Base-by-base conservation (phyloP, 257 asterid species). In the Thymus mandschuricus region DNA sequence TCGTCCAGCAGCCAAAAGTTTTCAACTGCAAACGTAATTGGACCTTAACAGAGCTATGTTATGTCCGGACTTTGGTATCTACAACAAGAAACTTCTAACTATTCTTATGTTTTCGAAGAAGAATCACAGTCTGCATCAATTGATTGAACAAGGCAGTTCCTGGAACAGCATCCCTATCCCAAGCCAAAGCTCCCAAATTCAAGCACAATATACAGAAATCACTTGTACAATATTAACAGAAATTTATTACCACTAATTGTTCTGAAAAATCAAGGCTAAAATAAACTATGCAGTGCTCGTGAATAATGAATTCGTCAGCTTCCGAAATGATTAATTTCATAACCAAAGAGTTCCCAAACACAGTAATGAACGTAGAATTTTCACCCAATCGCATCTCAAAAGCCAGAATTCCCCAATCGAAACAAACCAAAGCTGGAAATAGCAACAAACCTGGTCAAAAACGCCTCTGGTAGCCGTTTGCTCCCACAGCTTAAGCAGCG, bases 391-490 rank as follows among this genome's bases (percentile, higher is more conserved):
- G 21, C 15, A 62, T 21, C 3, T 29, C 35, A 30, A 57, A 64
- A 56, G 1, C 2, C 56, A 67, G 21, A 62, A 68, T 33, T 29
- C 27, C 58, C 63, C 51, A 34, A 72, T 12, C 57, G 15, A 55
- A 38, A 67, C 56, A 46, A 50, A 60, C 28, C 10, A 44, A 60
- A 59, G 57, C 28, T 21, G 28, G 21, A 49, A 4, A 44, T 3
- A 31, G 6, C 6, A 65, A 76, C 60, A 75, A 81, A 85, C 90
- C 90, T 85, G 88, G 71, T 84, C 91, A 80, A 86, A 83, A 11
- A 85, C 43, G 46, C 86, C 84, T 51, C 78, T 80, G 68, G 71
- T 80, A 46, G 89, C 89, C 27, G 91, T 86, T n/a, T 86, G 75
- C 43, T 84, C 91, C 88, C 88, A 86, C 12, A 83, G 6, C 33